Percentiles rank a stretch among this genome's conserved stretches.
Evolutionary conservation across 2,329 filamentous ascomycete genomes (phyloP).

Genomic region (Fusarium newnesense): DNA sequence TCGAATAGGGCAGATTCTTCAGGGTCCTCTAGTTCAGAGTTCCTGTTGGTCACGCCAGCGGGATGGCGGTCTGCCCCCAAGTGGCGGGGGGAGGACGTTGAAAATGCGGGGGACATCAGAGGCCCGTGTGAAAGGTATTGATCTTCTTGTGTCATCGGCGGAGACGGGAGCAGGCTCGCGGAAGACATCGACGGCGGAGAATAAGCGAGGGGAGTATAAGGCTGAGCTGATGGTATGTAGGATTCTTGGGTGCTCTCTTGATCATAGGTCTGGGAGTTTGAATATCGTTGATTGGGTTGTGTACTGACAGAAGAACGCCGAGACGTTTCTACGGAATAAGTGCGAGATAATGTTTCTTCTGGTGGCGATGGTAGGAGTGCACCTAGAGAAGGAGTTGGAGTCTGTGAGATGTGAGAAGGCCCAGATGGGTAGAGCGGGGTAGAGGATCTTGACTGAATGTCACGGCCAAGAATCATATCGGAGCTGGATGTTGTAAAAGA

Average conservation of each 20-base stretch:
- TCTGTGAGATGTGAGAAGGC: conserved; percentile 28
- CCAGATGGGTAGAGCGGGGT: conserved; percentile 5
- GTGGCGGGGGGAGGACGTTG: background rate
- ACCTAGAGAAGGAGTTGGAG: conserved; percentile 13
- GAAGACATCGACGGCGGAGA: conserved; percentile 32
- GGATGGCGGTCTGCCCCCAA: background rate
- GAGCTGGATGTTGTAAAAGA: conserved; percentile 40
- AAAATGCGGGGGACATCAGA: conserved; percentile 17
- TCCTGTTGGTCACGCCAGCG: background rate
- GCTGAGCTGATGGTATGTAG: conserved; percentile 42
- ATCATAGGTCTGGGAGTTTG: conserved; percentile 5
- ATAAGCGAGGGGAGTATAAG: conserved; percentile 21
- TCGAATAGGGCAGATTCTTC: conserved; percentile 48
- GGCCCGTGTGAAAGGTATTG: conserved; percentile 8
- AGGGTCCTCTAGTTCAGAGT: conserved; percentile 14
- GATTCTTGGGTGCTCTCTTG: conserved; percentile 10
- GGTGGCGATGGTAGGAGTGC: conserved; percentile 30
- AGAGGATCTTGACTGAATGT: conserved; percentile 9
- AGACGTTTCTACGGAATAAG: conserved; percentile 4
- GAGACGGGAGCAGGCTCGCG: conserved; percentile 37
- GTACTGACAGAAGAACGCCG: background rate
- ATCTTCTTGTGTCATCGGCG: conserved; percentile 34
- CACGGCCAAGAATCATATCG: conserved; percentile 24
- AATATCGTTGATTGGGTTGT: background rate
- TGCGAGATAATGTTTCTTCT: conserved; percentile 1